phyloP scores from a whole-genome alignment of 768 basidiomycete genomes.

The Phlegmacium glaucopus region DNA sequence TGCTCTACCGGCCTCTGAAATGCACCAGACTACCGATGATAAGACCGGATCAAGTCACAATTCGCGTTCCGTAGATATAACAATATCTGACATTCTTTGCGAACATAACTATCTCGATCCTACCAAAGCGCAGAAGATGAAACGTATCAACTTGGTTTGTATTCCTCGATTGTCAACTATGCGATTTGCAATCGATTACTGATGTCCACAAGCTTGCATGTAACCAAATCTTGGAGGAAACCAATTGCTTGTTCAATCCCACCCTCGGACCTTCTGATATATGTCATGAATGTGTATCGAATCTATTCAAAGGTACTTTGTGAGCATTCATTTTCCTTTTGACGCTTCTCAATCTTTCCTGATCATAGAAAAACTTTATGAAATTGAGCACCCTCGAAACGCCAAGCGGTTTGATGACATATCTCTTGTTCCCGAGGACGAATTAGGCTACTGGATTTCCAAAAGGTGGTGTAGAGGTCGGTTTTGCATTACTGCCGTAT shows the following conservation, averaged over 20 bases:
- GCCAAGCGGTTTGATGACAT: constrained; percentile 58
- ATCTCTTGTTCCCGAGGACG: constrained; percentile 38
- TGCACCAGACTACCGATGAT: neutral
- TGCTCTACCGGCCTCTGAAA: constrained; percentile 8
- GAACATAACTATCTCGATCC: constrained; percentile 63
- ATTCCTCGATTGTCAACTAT: neutral
- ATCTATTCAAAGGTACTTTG: constrained; percentile 51
- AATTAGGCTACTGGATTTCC: constrained; percentile 66
- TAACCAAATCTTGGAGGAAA: constrained; percentile 37
- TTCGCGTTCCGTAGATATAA: constrained; percentile 14
- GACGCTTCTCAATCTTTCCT: neutral
- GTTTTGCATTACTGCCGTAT: constrained; percentile 10
- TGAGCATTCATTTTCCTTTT: neutral
- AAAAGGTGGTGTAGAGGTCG: constrained; percentile 76
- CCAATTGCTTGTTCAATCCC: constrained; percentile 48
- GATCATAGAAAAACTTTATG: constrained; percentile 62
- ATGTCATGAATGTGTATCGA: constrained; percentile 57
- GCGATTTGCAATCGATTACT: constrained; percentile 4
- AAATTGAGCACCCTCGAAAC: constrained; percentile 60
- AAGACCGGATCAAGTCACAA: neutral
- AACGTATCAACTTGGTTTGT: constrained; percentile 57
- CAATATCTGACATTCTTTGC: constrained; percentile 54
- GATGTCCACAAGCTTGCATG: constrained; percentile 38
- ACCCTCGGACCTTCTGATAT: constrained; percentile 46
- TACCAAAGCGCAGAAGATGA: constrained; percentile 56